Conservation (phyloP, 2,329 filamentous ascomycete genomes). For the Monosporascus cannonballus region DNA sequence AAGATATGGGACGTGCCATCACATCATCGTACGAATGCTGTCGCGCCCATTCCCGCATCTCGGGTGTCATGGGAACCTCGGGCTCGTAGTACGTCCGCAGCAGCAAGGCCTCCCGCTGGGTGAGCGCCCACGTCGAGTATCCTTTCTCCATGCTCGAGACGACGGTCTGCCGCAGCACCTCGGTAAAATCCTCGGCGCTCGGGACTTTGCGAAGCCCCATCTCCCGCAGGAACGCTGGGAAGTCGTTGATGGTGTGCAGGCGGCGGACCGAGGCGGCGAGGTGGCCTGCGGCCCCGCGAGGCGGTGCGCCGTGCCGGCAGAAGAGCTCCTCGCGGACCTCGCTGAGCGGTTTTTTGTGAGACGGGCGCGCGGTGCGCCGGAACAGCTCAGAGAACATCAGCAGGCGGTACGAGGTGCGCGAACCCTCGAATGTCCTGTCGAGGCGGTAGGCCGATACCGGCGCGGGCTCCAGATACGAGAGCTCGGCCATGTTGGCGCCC, state of each 20-base stretch:
- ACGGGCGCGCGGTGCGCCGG: slow-evolving; percentile 34
- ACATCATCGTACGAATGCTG: no score
- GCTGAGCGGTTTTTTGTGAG: slow-evolving; percentile 26
- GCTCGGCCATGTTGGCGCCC: slow-evolving; percentile 33
- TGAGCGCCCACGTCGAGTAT: slow-evolving; percentile 24
- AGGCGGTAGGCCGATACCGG: slow-evolving; percentile 39
- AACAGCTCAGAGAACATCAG: slow-evolving; percentile 49
- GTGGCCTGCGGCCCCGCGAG: slow-evolving; percentile 29
- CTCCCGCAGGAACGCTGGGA: slow-evolving; percentile 33
- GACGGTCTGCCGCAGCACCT: slow-evolving; percentile 28
- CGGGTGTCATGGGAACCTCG: no score
- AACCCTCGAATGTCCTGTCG: slow-evolving; percentile 38
- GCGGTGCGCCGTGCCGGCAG: slow-evolving; percentile 38
- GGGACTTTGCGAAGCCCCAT: slow-evolving; percentile 33
- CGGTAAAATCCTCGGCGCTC: slow-evolving; percentile 21
- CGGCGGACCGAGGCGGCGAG: slow-evolving; percentile 37
- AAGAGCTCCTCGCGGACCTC: slow-evolving; percentile 40
- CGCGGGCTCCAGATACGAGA: slow-evolving; percentile 38
- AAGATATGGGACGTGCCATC: no score
- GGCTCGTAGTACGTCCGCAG: slow-evolving; percentile 10
- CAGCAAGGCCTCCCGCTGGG: slow-evolving; percentile 8
- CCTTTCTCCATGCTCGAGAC: slow-evolving; percentile 25
- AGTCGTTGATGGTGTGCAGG: slow-evolving; percentile 35
- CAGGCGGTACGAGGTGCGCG: slow-evolving; percentile 41
- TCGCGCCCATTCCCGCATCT: no score